Conservation (phyloP, 2,329 filamentous ascomycete genomes). For the Ophiobolus disseminans region DNA sequence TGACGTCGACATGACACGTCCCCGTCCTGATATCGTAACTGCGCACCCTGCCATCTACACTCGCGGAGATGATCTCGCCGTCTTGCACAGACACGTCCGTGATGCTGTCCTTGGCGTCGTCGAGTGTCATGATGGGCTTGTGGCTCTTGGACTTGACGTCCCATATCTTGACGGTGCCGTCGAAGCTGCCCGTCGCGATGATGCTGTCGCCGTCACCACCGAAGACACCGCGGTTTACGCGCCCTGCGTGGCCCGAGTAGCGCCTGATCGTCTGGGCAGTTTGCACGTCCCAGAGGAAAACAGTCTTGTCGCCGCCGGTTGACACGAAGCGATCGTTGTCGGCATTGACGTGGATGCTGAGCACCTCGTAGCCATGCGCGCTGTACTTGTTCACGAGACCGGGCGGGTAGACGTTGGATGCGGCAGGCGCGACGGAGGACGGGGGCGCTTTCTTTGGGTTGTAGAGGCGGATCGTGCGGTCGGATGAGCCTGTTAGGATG, state of each 20-base stretch:
- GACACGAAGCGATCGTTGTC: constrained; percentile 88
- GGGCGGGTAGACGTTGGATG: constrained; percentile 30
- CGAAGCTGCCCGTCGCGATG: constrained; percentile 75
- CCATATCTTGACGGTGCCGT: constrained; percentile 77
- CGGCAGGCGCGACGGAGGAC: constrained; percentile 43
- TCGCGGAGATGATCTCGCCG: constrained; percentile 70
- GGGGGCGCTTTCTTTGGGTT: constrained; percentile 68
- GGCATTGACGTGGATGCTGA: constrained; percentile 73
- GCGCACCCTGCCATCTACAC: constrained; percentile 83
- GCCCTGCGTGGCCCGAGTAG: constrained; percentile 73
- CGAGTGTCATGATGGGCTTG: constrained; percentile 74
- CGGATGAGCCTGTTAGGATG: constrained; percentile 82
- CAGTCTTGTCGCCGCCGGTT: constrained; percentile 86
- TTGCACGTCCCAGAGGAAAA: constrained; percentile 94
- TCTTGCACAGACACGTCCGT: constrained; percentile 52
- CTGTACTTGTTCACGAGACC: constrained; percentile 84
- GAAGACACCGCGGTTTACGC: constrained; percentile 81
- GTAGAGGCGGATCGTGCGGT: constrained; percentile 85
- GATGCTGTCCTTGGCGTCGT: constrained; percentile 76
- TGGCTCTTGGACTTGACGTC: constrained; percentile 43
- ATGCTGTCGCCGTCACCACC: constrained; percentile 77
- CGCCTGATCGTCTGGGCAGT: constrained; percentile 78
- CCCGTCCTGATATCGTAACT: constrained; percentile 85
- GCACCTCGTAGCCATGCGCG: constrained; percentile 90
- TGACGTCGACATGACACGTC: constrained; percentile 55